Percentiles rank a stretch among this genome's conserved stretches.
Conservation (phyloP, 768 basidiomycete species). For the Rhodotorula kratochvilovae region DNA sequence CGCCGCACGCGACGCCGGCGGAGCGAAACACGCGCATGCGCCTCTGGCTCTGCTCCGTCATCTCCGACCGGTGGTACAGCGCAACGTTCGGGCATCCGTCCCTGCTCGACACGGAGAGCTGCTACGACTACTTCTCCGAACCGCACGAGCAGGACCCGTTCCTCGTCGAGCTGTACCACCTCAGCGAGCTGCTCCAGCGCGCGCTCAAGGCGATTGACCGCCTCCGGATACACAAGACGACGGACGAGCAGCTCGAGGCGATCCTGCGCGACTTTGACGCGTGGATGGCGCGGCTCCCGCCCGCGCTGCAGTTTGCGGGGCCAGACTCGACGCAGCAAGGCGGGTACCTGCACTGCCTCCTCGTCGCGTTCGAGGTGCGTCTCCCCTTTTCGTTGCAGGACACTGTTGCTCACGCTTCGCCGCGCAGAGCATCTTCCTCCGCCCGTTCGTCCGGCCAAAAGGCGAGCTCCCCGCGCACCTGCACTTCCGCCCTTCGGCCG, state of each 20-base stretch:
- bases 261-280: not conserved
- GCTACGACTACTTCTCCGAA: not conserved
- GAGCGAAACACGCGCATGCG: not conserved
- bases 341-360: not conserved
- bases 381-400: not conserved
- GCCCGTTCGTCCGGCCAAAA: not conserved
- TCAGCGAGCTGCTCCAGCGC: not conserved
- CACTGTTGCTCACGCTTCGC: not conserved
- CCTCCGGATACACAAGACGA: not conserved
- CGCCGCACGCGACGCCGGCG: not conserved
- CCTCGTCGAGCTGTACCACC: not conserved
- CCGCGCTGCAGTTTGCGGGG: not conserved
- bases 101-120: not conserved
- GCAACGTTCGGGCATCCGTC: not conserved
- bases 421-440: not conserved
- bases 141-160: not conserved
- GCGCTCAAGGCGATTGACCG: not conserved
- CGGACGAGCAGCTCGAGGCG: not conserved
- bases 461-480: not conserved
- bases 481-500: not conserved
- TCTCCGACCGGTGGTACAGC: not conserved
- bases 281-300: not conserved
- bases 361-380: not conserved
- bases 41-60: not conserved
- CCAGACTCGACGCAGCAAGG: not conserved